Evolutionary conservation across 768 basidiomycete species (phyloP).

Genomic region (Tulasnella sp.): DNA sequence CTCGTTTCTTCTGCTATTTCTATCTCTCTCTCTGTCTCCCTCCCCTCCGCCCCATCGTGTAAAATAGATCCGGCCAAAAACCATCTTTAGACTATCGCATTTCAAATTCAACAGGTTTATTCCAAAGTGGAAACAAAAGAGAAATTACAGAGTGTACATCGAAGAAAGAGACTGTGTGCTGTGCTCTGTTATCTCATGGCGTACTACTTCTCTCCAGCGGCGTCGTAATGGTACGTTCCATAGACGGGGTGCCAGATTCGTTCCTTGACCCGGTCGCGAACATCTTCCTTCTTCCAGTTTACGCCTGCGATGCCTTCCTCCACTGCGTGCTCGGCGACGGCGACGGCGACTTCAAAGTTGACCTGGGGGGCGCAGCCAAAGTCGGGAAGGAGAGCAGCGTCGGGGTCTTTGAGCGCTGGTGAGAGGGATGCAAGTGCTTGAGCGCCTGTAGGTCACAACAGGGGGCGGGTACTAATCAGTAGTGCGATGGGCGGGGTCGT

Average conservation of each 20-base stretch:
- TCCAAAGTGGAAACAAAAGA: not conserved
- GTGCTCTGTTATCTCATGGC: not conserved
- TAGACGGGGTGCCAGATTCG: slow-evolving; percentile 66
- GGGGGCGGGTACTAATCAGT: not conserved
- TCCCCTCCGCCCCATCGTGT: not conserved
- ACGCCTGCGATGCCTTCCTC: slow-evolving; percentile 63
- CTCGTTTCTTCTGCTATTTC: not conserved
- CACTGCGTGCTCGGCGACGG: slow-evolving; percentile 73
- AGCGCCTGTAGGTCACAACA: slow-evolving; percentile 18
- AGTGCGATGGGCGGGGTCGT: not conserved
- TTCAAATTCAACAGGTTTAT: not conserved
- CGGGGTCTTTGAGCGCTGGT: slow-evolving; percentile 67
- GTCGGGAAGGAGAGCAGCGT: slow-evolving; percentile 69
- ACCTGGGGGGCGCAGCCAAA: slow-evolving; percentile 67
- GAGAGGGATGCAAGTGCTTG: slow-evolving; percentile 61
- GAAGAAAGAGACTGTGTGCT: not conserved
- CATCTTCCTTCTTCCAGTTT: slow-evolving; percentile 56
- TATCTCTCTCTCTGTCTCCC: not conserved
- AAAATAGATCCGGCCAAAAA: not conserved
- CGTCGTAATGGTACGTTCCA: slow-evolving; percentile 58
- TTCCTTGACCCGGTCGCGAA: slow-evolving; percentile 48
- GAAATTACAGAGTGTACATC: not conserved
- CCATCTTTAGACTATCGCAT: not conserved
- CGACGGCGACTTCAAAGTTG: slow-evolving; percentile 76
- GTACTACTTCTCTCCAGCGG: slow-evolving; percentile 40